Evolutionary conservation across 2,329 filamentous ascomycete species (phyloP), one percentile per base, ranked within the genome.

Genomic region (Daldinia sp.): DNA sequence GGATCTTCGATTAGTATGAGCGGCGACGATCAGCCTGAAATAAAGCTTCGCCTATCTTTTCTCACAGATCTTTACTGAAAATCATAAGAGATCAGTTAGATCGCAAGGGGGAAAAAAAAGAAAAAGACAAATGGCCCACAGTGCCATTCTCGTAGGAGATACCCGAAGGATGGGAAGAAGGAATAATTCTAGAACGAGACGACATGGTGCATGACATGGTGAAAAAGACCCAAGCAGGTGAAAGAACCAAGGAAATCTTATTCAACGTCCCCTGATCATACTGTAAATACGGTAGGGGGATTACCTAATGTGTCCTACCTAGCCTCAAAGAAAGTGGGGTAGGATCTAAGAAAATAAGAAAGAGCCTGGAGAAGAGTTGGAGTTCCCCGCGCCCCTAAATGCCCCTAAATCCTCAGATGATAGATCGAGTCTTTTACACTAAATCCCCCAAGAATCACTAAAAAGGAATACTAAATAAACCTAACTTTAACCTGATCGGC

Each of bases 161-260:
- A 35, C n/a, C n/a, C n/a, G 13, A 51, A 17, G 37, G 30, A 23
- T 21, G 27, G 27, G 47, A 57, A 32, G 15, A 45, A 41, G 25
- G 48, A 64, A 64, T 17, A 39, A 25, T 64, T 64, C 61, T 61
- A 64, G 61, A 64, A 64, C 50, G 30, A 37, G 19, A 58, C 52
- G 34, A 27, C 21, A 56, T 27, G 52, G 45, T 21, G 30, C n/a
- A 47, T 56, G 34, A 27, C 21, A 56, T 27, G 52, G 45, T 21
- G 30, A 19, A 47, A 53, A 57, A 27, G 6, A 9, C 47, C 48
- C 45, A 51, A 61, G 52, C 8, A 58, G 58, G 39, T 48, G 61
- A 57, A 61, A 45, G 39, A 45, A 19, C 17, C 39, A 19, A 25
- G 39, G 21, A 43, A 13, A 21, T 43, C 11, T 25, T 43, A 43